Evolutionary conservation across 306 rosid genomes (phyloP).

Genomic region (Trifolium pratense): DNA sequence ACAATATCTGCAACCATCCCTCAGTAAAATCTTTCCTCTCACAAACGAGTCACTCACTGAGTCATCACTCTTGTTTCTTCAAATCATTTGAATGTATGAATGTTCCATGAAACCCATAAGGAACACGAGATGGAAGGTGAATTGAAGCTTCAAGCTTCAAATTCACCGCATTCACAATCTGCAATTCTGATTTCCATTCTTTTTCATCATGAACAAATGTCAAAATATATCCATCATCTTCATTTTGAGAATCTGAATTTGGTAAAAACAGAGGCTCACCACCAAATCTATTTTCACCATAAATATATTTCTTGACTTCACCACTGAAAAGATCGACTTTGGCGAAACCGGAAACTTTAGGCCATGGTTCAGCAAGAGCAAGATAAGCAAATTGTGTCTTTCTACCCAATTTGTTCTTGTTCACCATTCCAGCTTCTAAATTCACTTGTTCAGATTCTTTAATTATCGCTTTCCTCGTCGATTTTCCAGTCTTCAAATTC

Average conservation of each 20-base stretch:
- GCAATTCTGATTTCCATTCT: conserved; percentile 80
- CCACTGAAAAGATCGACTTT: conserved; percentile 77
- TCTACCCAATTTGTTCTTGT: conserved; percentile 72
- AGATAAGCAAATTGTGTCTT: conserved; percentile 75
- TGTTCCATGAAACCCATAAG: conserved; percentile 96
- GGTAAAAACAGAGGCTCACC: conserved; percentile 96
- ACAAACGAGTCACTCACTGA: background rate
- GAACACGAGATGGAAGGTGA: conserved; percentile 87
- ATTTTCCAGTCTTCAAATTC: conserved; percentile 69
- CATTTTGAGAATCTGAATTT: conserved; percentile 45
- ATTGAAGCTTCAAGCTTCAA: conserved; percentile 75
- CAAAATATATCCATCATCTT: conserved; percentile 80
- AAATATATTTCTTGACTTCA: conserved; percentile 55
- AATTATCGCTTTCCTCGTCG: conserved; percentile 64
- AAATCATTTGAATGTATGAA: conserved; percentile 71
- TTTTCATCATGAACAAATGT: conserved; percentile 90
- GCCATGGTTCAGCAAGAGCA: conserved; percentile 97
- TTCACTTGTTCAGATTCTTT: conserved; percentile 61
- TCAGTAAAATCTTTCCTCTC: conserved; percentile 63
- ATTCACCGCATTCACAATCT: conserved; percentile 72
- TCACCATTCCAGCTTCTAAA: conserved; percentile 96
- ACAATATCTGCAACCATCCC: conserved; percentile 69
- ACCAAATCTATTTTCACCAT: conserved; percentile 71
- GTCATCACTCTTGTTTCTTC: conserved; percentile 55
- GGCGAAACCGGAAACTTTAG: conserved; percentile 90